Evolutionary conservation across 495 filamentous ascomycete genomes (phyloP), one percentile per base, ranked within the genome.

Genomic region (Choiromyces venosus): DNA sequence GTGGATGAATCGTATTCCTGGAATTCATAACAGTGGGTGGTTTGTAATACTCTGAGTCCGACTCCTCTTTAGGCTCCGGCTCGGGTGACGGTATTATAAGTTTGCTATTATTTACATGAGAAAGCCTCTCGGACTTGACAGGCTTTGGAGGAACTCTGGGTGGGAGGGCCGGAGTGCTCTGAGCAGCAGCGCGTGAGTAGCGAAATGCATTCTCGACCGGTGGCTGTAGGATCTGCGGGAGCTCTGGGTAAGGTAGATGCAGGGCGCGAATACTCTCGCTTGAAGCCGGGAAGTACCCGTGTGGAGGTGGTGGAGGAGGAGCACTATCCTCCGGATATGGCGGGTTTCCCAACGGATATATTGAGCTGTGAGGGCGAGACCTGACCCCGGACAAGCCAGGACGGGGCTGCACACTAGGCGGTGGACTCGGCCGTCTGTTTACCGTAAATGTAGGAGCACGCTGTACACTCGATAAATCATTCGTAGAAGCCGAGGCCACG

Each of bases 271-370:
- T 44, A 21, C 42, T 40, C 16, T 74, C 52, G 16, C n/a, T 21
- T 6, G 52, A 67, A 35, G 56, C 12, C 9, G 52, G 19, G 25
- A 36, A 21, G 36, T 64, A 35, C 14, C 61, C 64, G 39, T 71
- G 76, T 37, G 38, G 64, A 29, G 75, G 76, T 35, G 76, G 75
- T 19, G 39, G 29, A 16, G 75, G 75, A 33, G 71, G 67, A 35
- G 38, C 33, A 18, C 29, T 29, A 39, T 46, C 19, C 33, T 68
- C 44, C 18, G 37, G 19, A 39, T 66, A 36, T 16, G 37, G 14
- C 14, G 46, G 38, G 29, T 46, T 56, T 14, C 25, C 35, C 29
- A 39, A 14, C 37, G 75, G 67, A 71, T 68, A 21, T 1, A 74
- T 69, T 8, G 68, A 74, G 35, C 71, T 74, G n/a, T 68, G 71